Base-by-base conservation (phyloP, 352 stramenopile species). In the Globisporangium sylvaticum region DNA sequence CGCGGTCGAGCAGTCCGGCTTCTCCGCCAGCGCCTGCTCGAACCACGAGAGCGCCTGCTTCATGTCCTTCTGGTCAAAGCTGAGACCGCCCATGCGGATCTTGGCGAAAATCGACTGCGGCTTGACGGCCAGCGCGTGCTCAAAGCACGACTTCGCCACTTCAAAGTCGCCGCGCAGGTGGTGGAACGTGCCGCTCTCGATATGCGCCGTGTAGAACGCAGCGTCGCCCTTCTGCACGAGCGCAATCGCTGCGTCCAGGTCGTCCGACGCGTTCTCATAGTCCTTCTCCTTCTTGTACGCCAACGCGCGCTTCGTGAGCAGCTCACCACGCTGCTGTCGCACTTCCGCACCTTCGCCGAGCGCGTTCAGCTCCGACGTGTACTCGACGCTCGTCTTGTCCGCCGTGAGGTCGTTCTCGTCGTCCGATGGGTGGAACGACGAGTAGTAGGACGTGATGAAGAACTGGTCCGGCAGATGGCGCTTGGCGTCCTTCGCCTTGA, bases 361-460 rank as follows among this genome's bases (percentile, higher is more conserved):
- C 14, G 72, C 70, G 1, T 81, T 65, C 37, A 92, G 71, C 61
- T 88, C 74, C 18, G 46, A 59, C 34, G 81, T 83, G 72, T 93
- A 93, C 62, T 84, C 73, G 4, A 79, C 73, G 1, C 76, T 78
- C 10, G 77, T 79, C 67, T 90, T 84, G 20, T 88, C 74, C 0
- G 77, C 80, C 34, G 75, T 65, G 22, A 91, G 44, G 44, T 91
- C 83, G 64, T 81, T 91, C 66, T 93, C 81, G 62, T 91, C 85
- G 72, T 93, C 85, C 65, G 78, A 87, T 39, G 78, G 70, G 69
- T 93, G 85, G 75, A 93, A 93, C 29, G 85, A 93, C n/a, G 83
- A 91, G 72, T 89, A 93, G 75, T 93, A 93, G 58, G 85, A 93
- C 44, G 83, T 91, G 58, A 93, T 85, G 71, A 93, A 93, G 70